These are phyloP conservation scores for Teunomyces gatunensis DNA, from an alignment of 805 yeast species.

Conservation along the genomic window DNA sequence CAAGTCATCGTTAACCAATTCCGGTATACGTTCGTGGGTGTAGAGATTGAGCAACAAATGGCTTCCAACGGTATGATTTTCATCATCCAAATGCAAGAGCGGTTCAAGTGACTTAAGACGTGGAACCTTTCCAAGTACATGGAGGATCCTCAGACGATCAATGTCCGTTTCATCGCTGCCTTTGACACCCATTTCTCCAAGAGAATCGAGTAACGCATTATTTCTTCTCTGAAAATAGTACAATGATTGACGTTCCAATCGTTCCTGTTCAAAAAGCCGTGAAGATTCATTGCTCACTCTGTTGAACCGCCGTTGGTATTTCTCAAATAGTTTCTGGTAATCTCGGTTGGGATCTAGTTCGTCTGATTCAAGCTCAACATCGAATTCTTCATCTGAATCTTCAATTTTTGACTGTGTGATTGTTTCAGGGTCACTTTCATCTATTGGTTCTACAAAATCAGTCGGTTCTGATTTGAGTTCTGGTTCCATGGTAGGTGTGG, in stretches of 20 bases:
- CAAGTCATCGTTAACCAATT: constrained; percentile 35
- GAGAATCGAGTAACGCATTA: constrained; percentile 33
- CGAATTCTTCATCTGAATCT: constrained; percentile 7
- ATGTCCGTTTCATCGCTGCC: constrained; percentile 1
- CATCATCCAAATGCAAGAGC: background rate
- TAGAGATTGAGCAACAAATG: constrained; percentile 24
- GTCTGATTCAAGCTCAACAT: constrained; percentile 5
- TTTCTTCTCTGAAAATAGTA: constrained; percentile 34
- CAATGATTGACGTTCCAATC: constrained; percentile 33
- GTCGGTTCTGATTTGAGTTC: background rate
- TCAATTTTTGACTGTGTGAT: constrained; percentile 5
- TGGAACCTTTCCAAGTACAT: constrained; percentile 13
- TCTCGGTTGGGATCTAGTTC: constrained; percentile 11
- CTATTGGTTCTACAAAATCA: background rate
- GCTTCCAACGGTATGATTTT: constrained; percentile 12
- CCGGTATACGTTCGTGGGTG: constrained; percentile 37
- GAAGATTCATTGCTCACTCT: constrained; percentile 21
- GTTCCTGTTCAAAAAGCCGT: constrained; percentile 29
- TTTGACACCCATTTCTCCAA: constrained; percentile 17
- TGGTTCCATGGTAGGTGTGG: background rate
- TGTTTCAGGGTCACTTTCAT: constrained; percentile 4
- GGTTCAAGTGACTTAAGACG: constrained; percentile 4
- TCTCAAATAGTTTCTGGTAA: constrained; percentile 25
- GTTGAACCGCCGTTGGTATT: constrained; percentile 25
- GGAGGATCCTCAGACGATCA: constrained; percentile 3